These are phyloP conservation scores for Chlamydomonas sp. DNA, from an alignment of 139 green algal species.

Conservation along the genomic window DNA sequence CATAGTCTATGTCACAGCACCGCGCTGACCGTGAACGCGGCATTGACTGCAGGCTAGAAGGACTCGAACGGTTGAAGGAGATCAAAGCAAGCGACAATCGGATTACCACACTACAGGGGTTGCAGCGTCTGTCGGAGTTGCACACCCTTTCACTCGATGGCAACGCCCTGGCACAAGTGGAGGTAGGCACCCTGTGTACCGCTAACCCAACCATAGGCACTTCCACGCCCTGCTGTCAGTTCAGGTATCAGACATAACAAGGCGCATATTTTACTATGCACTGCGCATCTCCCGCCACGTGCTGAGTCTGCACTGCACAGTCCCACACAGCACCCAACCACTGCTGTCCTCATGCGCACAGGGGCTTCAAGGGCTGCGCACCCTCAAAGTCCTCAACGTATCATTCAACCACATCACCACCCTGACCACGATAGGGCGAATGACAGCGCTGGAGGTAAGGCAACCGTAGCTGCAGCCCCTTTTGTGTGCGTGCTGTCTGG, in stretches of 20 bases:
- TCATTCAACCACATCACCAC: slow-evolving; percentile 43
- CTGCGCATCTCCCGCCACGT: no score
- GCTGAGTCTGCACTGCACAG: neutral
- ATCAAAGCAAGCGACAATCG: slow-evolving; percentile 10
- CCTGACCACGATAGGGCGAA: slow-evolving; percentile 26
- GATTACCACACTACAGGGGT: neutral
- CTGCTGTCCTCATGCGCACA: neutral
- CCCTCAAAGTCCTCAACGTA: slow-evolving; percentile 43
- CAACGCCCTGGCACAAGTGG: slow-evolving; percentile 10
- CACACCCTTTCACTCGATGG: slow-evolving; percentile 36
- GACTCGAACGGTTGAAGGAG: slow-evolving; percentile 32
- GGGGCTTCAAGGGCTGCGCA: slow-evolving; percentile 35
- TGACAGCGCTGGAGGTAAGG: slow-evolving; percentile 37
- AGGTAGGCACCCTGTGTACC: neutral
- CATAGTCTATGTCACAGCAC: neutral
- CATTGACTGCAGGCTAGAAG: slow-evolving; percentile 17
- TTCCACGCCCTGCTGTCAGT: no score
- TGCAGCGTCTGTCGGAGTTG: slow-evolving; percentile 19
- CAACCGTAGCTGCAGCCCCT: neutral
- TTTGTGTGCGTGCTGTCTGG: neutral
- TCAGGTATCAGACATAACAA: neutral
- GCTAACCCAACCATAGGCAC: no score
- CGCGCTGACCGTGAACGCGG: neutral
- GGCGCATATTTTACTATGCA: no score
- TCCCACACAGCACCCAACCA: neutral